Conservation (phyloP, 1,139 yeast species). For the Spathaspora jeffriesii region DNA sequence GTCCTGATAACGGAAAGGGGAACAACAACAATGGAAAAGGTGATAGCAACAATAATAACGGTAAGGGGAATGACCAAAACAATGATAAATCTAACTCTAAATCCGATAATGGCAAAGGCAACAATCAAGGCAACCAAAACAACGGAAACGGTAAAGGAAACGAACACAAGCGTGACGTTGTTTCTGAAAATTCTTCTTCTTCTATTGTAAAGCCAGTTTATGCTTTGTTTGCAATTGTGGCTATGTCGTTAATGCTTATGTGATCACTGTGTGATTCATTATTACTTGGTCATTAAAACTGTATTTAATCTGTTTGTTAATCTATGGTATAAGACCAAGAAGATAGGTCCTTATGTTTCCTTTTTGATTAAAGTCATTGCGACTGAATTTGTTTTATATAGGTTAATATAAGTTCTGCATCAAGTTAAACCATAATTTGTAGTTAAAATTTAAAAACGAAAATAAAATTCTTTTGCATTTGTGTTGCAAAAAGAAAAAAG, state of each 20-base stretch:
- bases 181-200: not conserved
- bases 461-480: too few relatives aligned
- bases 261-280: not conserved
- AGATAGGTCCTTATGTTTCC: too few relatives aligned
- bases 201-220: not conserved
- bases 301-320: too few relatives aligned
- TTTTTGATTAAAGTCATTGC: too few relatives aligned
- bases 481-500: too few relatives aligned
- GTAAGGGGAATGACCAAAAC: not conserved
- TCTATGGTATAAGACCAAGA: too few relatives aligned
- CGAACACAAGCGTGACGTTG: not conserved
- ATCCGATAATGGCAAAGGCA: not conserved
- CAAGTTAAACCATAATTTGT: too few relatives aligned
- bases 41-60: not conserved
- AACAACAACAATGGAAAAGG: too few relatives aligned
- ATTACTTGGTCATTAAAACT: not conserved
- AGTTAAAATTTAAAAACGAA: too few relatives aligned
- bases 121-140: not conserved
- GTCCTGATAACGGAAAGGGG: not conserved
- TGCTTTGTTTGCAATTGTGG: not conserved
- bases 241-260: not conserved
- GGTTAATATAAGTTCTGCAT: too few relatives aligned
- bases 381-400: too few relatives aligned
- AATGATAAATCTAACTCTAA: not conserved
- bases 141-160: not conserved